A percentile compares a stretch with the other conserved stretches of the same genome.
Conservation (phyloP, 495 filamentous ascomycete genomes). For the Zalerion maritima region DNA sequence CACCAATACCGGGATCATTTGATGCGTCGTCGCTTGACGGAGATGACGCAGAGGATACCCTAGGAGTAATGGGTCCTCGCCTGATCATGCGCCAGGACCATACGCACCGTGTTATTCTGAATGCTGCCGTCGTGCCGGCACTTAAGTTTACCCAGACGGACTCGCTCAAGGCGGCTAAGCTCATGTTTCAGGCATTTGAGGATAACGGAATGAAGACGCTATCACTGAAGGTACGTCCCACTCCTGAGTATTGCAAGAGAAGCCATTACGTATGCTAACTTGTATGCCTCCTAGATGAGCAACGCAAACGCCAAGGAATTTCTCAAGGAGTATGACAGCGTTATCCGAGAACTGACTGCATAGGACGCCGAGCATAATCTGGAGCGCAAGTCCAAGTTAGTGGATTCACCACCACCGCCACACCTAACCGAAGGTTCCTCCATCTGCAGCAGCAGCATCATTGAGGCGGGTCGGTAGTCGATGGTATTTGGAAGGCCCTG, state of each 20-base stretch:
- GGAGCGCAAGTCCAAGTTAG: slow-evolving; percentile 2
- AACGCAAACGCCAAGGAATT: slow-evolving; percentile 29
- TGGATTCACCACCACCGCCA: too few species aligned
- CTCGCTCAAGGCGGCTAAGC: slow-evolving; percentile 39
- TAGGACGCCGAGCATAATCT: slow-evolving; percentile 3
- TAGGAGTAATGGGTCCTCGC: slow-evolving; percentile 35
- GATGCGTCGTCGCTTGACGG: slow-evolving; percentile 33
- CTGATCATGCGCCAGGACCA: slow-evolving; percentile 83
- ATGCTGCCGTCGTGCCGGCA: slow-evolving; percentile 56
- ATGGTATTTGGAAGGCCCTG: too few species aligned
- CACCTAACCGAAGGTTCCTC: too few species aligned
- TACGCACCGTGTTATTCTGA: slow-evolving; percentile 72
- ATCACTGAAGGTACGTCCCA: slow-evolving; percentile 54
- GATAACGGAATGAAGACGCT: slow-evolving; percentile 40
- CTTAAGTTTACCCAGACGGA: slow-evolving; percentile 60
- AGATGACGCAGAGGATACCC: slow-evolving; percentile 14
- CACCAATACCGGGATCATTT: slow-evolving; percentile 26
- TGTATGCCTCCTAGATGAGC: too few species aligned
- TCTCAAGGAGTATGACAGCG: slow-evolving; percentile 20
- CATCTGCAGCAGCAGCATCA: too few species aligned
- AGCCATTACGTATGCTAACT: too few species aligned
- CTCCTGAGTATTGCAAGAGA: neutral
- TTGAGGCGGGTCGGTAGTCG: too few species aligned
- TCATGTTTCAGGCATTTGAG: slow-evolving; percentile 42
- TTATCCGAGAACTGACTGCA: too few species aligned